Base-by-base conservation (phyloP, 371 early-diverging fungal species). In the Gilbertella persicaria region DNA sequence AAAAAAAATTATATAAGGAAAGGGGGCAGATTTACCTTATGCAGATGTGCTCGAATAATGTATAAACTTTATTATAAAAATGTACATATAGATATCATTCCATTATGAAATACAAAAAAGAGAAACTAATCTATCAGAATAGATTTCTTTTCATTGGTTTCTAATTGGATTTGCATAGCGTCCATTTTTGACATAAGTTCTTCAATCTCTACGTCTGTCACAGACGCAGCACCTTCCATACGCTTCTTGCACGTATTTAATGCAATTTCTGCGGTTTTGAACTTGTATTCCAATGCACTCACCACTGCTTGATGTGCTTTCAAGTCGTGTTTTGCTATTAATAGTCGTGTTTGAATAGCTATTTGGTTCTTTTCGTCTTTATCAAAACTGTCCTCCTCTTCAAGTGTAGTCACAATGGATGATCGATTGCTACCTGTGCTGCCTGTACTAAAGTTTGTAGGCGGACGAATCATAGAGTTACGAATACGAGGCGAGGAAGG, bases 171-270 rank as follows among this genome's bases (percentile, higher is more conserved):
- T 20, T 58, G 53, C 63, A 63, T 63, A 6, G 63, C 63, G 41
- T 63, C 63, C 63, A 63, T 63, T 50, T 58, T 63, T 9, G 37
- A 25, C 58, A 57, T 58, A 14, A 63, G 19, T 10, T 63, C 58
- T 16, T 63, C 63, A 9, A 63, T 63, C 24, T 63, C 63, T 14
- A 49, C 40, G 37, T 63, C 63, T 1, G 57, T 53, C 6, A 62
- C 63, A 24, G 58, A 37, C 1, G 24, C 0, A 10, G 29, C 45
- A 9, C 48, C 43, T 33, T 57, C 57, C 5, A 53, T 53, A 7
- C 47, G 58, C 16, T 52, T 50, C 24, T 50, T 46, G 25, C 36
- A 58, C 0, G 42, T 53, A 19, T 28, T 33, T 3, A 63, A 10
- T n/a, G 55, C 30, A 3, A 50, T 50, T 33, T 53, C 56, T 5